Evolutionary conservation across 2,329 filamentous ascomycete species (phyloP), one percentile per base, ranked within the genome.

Genomic region (Epichloe hybrida): DNA sequence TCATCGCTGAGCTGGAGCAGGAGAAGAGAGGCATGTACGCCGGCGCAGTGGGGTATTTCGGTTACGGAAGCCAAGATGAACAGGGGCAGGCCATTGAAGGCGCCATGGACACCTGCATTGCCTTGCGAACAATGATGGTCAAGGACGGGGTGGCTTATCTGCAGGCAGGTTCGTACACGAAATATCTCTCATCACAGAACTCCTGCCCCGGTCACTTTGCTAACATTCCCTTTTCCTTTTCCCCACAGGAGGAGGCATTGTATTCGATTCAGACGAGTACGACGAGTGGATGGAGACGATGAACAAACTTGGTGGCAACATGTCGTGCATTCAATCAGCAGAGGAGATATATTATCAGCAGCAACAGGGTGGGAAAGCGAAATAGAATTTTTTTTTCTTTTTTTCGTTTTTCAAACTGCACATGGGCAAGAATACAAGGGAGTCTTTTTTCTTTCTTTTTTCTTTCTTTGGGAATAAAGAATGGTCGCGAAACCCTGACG

Each of bases 21-120:
- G 93, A 98, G 76, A 96, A 96, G 75, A 78, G 93, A 50, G 91
- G 93, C 40, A 81, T 97, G 39, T 98, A 98, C 64, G 93, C 93
- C 8, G 93, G 93, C 31, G 93, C 93, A 0, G 91, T 96, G 0
- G 93, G 93, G 2, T 98, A 96, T 71, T 98, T 96, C 67, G 91
- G 91, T 9, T 97, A 95, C 63, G 81, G 82, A 54, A 79, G 78
- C 49, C 77, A 91, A 44, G 80, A 83, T 46, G 69, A 72, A 7
- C 74, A 83, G 41, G 85, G 84, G 0, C 49, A 73, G 48, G 73
- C 80, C 51, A 72, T 75, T 11, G 86, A 94, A 61, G 91, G 90
- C 6, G 87, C 86, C 21, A 96, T 96, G 90, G 90, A 96, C 61
- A 94, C 87, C 8, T 84, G 80, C 61, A 84, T 84, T 58, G 80